These are phyloP conservation scores for Colletotrichum endophyticum DNA, from an alignment of 2,329 filamentous ascomycete genomes.

Conservation along the genomic window DNA sequence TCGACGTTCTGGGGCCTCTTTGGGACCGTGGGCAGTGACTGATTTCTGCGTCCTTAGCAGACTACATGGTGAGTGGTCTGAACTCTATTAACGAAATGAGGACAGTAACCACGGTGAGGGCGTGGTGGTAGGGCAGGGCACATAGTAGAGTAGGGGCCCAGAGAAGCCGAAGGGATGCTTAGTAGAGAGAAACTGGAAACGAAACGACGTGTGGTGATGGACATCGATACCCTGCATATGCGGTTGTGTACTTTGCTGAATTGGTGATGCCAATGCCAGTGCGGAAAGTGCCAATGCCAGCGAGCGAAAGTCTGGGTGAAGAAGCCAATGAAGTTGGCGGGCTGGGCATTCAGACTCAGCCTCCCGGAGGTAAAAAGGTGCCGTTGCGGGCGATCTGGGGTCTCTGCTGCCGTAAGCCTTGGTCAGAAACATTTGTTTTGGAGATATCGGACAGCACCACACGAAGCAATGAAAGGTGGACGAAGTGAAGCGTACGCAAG, in stretches of 20 bases:
- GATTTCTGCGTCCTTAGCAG: background rate
- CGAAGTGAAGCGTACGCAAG: constrained; percentile 8
- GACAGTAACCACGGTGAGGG: background rate
- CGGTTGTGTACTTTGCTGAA: constrained; percentile 2
- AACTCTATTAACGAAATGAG: constrained; percentile 1
- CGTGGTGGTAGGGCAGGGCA: background rate
- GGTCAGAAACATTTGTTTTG: constrained; percentile 10
- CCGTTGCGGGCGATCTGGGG: constrained; percentile 1
- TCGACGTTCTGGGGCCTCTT: background rate
- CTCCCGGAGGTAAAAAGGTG: constrained; percentile 3
- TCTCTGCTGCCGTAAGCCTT: constrained; percentile 13
- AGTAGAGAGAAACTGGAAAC: background rate
- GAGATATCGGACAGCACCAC: background rate
- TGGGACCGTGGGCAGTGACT: background rate
- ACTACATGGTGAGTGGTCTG: background rate
- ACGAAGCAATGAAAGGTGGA: background rate
- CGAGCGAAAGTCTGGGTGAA: background rate
- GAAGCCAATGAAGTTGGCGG: background rate
- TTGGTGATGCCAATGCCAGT: background rate
- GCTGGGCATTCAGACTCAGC: constrained; percentile 5
- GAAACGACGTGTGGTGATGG: background rate
- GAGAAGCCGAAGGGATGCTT: background rate
- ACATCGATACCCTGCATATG: constrained; percentile 11
- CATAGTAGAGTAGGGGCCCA: background rate
- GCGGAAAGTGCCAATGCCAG: background rate